phyloP scores from a whole-genome alignment of 495 filamentous ascomycete genomes.

The Aspergillus hancockii region DNA sequence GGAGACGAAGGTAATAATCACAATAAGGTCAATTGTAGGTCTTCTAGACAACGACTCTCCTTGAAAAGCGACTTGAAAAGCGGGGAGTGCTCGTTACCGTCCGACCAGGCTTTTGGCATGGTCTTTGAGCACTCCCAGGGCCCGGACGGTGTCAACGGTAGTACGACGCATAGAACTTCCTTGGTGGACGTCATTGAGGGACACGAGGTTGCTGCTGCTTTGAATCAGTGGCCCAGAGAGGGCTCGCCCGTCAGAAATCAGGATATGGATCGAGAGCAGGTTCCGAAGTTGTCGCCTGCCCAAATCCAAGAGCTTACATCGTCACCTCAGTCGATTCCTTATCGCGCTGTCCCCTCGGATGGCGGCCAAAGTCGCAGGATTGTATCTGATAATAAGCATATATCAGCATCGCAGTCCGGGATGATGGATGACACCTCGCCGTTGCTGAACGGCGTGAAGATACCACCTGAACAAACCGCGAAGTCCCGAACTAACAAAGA shows the following conservation, averaged over 20 bases:
- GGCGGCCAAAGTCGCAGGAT: constrained; percentile 24
- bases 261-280: constrained; percentile 39
- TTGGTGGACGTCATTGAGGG: constrained; percentile 26
- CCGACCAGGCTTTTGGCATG: constrained; percentile 24
- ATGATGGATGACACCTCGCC: constrained; percentile 17
- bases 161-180: constrained; percentile 16
- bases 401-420: constrained; percentile 13
- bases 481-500: constrained; percentile 30
- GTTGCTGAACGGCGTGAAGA: constrained; percentile 21
- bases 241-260: constrained; percentile 18
- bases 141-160: constrained; percentile 1
- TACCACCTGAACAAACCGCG: constrained; percentile 15
- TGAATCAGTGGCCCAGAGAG: constrained; percentile 17
- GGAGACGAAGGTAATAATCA: constrained; percentile 3
- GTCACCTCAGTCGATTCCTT: constrained; percentile 54
- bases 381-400: constrained; percentile 27
- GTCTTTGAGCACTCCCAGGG: constrained; percentile 22
- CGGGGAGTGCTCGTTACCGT: constrained; percentile 17
- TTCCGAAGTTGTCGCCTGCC: constrained; percentile 53
- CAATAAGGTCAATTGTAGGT: constrained; percentile 3
- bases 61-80: constrained; percentile 16
- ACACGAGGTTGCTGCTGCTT: constrained; percentile 13
- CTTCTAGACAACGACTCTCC: constrained; percentile 6
- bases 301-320: constrained; percentile 59
- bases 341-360: constrained; percentile 31